phyloP scores from a whole-genome alignment of 2,329 filamentous ascomycete species.

The Dothidotthia symphoricarpi region DNA sequence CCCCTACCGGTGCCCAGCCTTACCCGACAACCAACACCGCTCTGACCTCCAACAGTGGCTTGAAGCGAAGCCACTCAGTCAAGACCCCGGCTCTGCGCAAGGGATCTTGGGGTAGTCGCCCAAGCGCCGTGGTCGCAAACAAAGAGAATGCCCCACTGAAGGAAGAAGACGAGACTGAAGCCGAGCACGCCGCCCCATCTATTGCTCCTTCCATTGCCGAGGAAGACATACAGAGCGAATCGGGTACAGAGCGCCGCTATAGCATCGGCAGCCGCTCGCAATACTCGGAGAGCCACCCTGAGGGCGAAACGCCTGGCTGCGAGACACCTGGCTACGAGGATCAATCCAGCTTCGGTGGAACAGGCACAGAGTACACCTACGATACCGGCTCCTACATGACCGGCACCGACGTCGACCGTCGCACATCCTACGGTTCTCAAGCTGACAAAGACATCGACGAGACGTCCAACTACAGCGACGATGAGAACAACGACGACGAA shows the following conservation, averaged over 20 bases:
- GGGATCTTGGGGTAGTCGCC: slow-evolving; percentile 37
- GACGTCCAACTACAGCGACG: slow-evolving; percentile 32
- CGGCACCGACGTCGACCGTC: slow-evolving; percentile 46
- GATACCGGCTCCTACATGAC: slow-evolving; percentile 52
- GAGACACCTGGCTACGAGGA: slow-evolving; percentile 27
- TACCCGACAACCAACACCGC: slow-evolving; percentile 34
- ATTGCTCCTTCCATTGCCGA: slow-evolving; percentile 26
- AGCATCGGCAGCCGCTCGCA: slow-evolving; percentile 35
- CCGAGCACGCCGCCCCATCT: slow-evolving; percentile 17
- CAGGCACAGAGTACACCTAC: slow-evolving; percentile 47
- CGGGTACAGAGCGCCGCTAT: slow-evolving; percentile 43
- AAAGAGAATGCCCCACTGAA: slow-evolving; percentile 51
- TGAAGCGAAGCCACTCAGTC: slow-evolving; percentile 51
- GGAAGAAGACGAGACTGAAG: slow-evolving; percentile 45
- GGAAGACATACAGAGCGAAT: slow-evolving; percentile 36
- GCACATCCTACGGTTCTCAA: slow-evolving; percentile 45
- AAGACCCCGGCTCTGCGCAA: slow-evolving; percentile 40
- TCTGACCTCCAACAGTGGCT: slow-evolving; percentile 46
- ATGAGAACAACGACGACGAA: slow-evolving; percentile 35
- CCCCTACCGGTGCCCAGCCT: slow-evolving; percentile 49
- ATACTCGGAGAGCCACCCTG: slow-evolving; percentile 35
- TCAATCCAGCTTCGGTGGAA: slow-evolving; percentile 44
- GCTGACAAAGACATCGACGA: slow-evolving; percentile 35
- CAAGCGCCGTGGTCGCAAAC: slow-evolving; percentile 36
- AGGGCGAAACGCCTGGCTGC: slow-evolving; percentile 39